Evolutionary conservation across 148 eudicot species (phyloP).

Genomic region (Fagopyrum tataricum): DNA sequence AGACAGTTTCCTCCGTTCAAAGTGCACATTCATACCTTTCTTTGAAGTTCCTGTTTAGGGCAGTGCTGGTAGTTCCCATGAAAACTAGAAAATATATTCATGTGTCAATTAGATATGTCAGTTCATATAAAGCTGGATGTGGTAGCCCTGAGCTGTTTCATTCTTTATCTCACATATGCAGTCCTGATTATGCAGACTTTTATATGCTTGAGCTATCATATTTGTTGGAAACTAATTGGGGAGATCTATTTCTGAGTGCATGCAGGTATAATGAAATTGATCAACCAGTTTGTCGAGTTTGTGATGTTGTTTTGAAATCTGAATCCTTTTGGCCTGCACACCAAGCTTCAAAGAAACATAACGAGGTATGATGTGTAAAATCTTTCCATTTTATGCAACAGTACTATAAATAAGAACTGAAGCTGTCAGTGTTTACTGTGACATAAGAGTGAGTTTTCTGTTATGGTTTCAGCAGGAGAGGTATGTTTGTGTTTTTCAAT

Average conservation of each 20-base stretch:
- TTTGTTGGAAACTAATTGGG: background rate
- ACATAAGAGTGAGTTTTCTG: background rate
- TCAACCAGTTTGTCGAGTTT: conserved; percentile 87
- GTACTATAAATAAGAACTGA: background rate
- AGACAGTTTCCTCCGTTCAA: background rate
- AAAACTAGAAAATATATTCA: background rate
- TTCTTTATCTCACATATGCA: background rate
- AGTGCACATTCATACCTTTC: background rate
- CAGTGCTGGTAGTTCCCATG: background rate
- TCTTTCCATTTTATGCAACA: background rate
- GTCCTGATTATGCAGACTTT: background rate
- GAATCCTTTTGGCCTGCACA: conserved; percentile 82
- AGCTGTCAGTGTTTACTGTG: background rate
- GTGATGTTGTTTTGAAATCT: conserved; percentile 69
- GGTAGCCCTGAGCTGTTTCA: background rate
- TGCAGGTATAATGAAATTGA: conserved; percentile 82
- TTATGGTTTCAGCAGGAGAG: background rate
- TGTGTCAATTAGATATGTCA: background rate
- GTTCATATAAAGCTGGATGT: background rate
- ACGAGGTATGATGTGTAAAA: conserved; percentile 42
- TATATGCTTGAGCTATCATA: background rate
- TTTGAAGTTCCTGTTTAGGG: background rate
- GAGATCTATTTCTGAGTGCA: conserved; percentile 2
- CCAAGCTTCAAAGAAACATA: conserved; percentile 85
- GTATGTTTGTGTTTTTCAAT: background rate